Conservation (phyloP, 345 rosid species). For the Anacardium occidentale region DNA sequence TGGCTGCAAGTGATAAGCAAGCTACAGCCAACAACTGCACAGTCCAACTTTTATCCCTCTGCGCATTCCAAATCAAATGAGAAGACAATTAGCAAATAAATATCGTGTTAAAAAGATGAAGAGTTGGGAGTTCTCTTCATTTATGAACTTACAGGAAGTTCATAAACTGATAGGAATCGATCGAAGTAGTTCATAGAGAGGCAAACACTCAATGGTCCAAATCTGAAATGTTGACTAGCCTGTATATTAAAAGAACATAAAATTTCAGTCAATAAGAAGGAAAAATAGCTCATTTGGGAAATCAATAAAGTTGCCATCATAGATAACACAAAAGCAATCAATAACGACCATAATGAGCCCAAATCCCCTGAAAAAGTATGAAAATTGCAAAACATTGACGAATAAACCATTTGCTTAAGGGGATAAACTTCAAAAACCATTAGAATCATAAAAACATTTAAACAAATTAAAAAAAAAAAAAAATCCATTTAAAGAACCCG, state of each 20-base stretch:
- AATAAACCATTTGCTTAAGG: not conserved
- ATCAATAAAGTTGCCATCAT: not conserved
- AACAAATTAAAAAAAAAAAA: not conserved
- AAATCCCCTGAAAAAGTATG: not conserved
- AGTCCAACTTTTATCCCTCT: constrained; percentile 62
- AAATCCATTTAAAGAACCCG: not conserved
- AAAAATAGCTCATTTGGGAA: not conserved
- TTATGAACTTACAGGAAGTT: constrained; percentile 56
- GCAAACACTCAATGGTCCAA: constrained; percentile 55
- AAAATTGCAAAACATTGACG: not conserved
- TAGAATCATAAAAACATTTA: not conserved
- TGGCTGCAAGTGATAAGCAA: constrained; percentile 70
- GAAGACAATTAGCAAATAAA: constrained; percentile 4
- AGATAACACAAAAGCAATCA: not conserved
- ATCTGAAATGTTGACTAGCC: constrained; percentile 56
- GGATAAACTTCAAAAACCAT: not conserved
- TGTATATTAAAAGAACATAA: constrained; percentile 28
- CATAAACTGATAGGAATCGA: constrained; percentile 63
- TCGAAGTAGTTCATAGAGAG: constrained; percentile 71
- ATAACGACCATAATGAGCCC: constrained; percentile 6
- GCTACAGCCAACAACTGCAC: constrained; percentile 63
- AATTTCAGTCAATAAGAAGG: not conserved
- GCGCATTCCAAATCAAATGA: constrained; percentile 8
- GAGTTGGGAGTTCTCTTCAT: not conserved
- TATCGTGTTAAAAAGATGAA: not conserved